These are phyloP conservation scores for Trichoderma koningii DNA, from an alignment of 2,329 filamentous ascomycete genomes.

Conservation along the genomic window DNA sequence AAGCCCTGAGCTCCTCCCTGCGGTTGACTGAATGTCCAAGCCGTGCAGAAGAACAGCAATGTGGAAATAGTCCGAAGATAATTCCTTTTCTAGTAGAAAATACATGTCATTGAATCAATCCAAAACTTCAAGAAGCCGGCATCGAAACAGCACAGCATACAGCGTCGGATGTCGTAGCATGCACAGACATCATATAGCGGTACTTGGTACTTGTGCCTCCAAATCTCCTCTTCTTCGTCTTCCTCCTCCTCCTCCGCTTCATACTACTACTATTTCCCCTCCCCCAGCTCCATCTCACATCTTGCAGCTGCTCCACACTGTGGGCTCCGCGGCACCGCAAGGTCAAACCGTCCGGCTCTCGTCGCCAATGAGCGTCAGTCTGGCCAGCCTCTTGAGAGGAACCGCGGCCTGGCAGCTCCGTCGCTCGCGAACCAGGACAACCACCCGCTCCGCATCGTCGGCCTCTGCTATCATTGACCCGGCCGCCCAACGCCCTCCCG, in stretches of 20 bases:
- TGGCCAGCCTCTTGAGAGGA: constrained; percentile 1
- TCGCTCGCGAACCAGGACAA: constrained; percentile 11
- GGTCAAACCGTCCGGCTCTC: constrained; percentile 17
- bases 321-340: constrained; percentile 12
- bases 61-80: too few species aligned
- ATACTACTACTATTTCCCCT: neutral
- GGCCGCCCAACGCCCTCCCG: constrained; percentile 18
- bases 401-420: constrained; percentile 11
- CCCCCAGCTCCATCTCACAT: neutral
- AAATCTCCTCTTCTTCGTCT: neutral
- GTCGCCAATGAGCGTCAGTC: constrained; percentile 19
- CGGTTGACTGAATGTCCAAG: too few species aligned
- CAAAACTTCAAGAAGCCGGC: too few species aligned
- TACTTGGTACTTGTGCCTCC: too few species aligned
- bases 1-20: too few species aligned
- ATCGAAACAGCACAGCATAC: too few species aligned
- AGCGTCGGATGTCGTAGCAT: too few species aligned
- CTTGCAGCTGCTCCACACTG: constrained; percentile 6
- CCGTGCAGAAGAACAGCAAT: too few species aligned
- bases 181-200: too few species aligned
- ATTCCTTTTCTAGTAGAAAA: too few species aligned
- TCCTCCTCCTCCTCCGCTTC: neutral
- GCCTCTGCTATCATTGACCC: constrained; percentile 21
- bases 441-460: constrained; percentile 20
- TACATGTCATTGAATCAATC: too few species aligned